A percentile compares a stretch with the other conserved stretches of the same genome.
Conservation (phyloP, 257 asterid genomes). For the Lycium barbarum region DNA sequence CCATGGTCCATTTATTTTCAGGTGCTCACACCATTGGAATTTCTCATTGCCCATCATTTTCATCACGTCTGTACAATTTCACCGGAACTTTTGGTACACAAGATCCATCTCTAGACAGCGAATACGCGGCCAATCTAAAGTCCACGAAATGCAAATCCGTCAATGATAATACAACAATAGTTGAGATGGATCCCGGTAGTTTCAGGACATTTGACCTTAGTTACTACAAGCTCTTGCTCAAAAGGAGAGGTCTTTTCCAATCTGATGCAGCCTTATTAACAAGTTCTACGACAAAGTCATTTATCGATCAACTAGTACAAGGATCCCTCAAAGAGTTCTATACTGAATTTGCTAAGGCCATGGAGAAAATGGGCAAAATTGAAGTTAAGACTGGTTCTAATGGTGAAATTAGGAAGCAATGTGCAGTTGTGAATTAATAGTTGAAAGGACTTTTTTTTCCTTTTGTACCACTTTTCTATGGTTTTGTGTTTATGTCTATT, state of each 20-base stretch:
- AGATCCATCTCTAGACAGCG: constrained; percentile 51
- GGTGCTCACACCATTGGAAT: too few species aligned
- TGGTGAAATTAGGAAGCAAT: background rate
- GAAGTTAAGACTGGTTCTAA: background rate
- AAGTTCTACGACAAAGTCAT: too few species aligned
- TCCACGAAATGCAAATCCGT: background rate
- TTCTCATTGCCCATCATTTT: too few species aligned
- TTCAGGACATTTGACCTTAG: too few species aligned
- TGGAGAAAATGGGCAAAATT: background rate
- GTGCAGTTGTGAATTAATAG: background rate
- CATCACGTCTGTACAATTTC: too few species aligned
- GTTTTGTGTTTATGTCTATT: background rate
- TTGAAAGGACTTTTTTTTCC: background rate
- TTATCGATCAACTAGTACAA: too few species aligned
- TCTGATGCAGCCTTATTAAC: too few species aligned
- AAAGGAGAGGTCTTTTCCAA: too few species aligned
- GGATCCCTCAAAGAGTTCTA: background rate
- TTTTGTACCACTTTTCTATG: background rate
- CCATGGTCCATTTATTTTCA: constrained; percentile 4
- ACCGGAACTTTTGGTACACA: constrained; percentile 45
- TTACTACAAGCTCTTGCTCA: too few species aligned
- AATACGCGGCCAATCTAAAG: constrained; percentile 35
- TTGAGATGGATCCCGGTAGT: too few species aligned
- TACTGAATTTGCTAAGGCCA: background rate
- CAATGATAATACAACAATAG: constrained; percentile 30